phyloP scores from a whole-genome alignment of 2,329 filamentous ascomycete species.

The Rhinocladiella similis region DNA sequence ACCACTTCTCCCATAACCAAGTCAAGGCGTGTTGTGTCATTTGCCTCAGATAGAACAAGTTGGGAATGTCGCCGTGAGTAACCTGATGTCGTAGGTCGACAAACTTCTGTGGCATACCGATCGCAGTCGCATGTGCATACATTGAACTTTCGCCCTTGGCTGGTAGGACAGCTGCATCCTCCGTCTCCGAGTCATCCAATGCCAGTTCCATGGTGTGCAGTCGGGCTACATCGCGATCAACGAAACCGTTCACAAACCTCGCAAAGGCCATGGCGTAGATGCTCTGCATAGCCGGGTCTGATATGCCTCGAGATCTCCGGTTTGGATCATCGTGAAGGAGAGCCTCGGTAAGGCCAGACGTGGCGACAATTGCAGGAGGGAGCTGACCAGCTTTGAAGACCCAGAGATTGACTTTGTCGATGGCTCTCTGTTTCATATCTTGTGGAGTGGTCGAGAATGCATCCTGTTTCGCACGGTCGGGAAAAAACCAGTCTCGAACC shows the following conservation, averaged over 20 bases:
- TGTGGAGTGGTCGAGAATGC: slow-evolving; percentile 14
- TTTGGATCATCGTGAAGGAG: slow-evolving; percentile 25
- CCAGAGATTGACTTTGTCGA: slow-evolving; percentile 28
- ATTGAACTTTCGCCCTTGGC: slow-evolving; percentile 28
- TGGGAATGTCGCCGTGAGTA: slow-evolving; percentile 77
- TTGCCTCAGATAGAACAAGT: slow-evolving; percentile 64
- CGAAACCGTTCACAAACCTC: slow-evolving; percentile 31
- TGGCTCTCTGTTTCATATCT: slow-evolving; percentile 27
- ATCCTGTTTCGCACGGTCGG: slow-evolving; percentile 21
- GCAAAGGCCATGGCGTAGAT: slow-evolving; percentile 32
- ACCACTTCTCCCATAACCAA: slow-evolving; percentile 69
- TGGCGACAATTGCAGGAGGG: slow-evolving; percentile 25
- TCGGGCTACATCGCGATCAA: slow-evolving; percentile 29
- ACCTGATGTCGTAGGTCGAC: slow-evolving; percentile 81
- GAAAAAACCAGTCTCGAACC: slow-evolving; percentile 31
- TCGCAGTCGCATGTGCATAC: slow-evolving; percentile 28
- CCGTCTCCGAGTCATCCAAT: slow-evolving; percentile 9
- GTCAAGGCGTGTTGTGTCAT: slow-evolving; percentile 65
- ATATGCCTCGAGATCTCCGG: slow-evolving; percentile 11
- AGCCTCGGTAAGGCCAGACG: slow-evolving; percentile 28
- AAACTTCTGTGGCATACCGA: slow-evolving; percentile 56
- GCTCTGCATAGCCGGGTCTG: slow-evolving; percentile 27
- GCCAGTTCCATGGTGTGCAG: slow-evolving; percentile 20
- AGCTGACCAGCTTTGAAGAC: slow-evolving; percentile 26
- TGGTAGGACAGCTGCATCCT: not conserved